A percentile compares a stretch with the other conserved stretches of the same genome.
Conservation (phyloP, 768 basidiomycete species). For the Psilocybe cyanescens region DNA sequence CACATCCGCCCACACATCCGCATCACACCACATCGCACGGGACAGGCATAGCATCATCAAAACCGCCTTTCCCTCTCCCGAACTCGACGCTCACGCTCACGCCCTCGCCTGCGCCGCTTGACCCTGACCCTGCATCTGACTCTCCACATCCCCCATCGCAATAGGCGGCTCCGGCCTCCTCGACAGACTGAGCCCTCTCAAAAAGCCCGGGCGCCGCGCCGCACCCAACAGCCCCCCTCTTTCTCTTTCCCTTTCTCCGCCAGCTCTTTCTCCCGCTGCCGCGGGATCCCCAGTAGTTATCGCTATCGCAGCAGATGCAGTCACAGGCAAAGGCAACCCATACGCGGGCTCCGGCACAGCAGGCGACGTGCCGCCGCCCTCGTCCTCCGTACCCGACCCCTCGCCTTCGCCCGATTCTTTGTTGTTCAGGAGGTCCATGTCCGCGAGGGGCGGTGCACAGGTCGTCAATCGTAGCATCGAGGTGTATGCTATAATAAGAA, state of each 20-base stretch:
- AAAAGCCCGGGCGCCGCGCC: slow-evolving; percentile 32
- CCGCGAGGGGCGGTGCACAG: slow-evolving; percentile 48
- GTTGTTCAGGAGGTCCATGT: slow-evolving; percentile 10
- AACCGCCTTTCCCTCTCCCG: no score
- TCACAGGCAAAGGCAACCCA: slow-evolving; percentile 2
- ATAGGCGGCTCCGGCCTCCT: slow-evolving; percentile 12
- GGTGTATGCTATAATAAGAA: slow-evolving; percentile 68
- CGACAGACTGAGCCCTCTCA: slow-evolving; percentile 31
- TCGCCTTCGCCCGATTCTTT: slow-evolving; percentile 18
- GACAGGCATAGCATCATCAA: no score
- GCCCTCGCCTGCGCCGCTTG: slow-evolving; percentile 25
- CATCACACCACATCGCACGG: not conserved
- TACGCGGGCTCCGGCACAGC: slow-evolving; percentile 6
- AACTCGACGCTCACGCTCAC: slow-evolving; percentile 10
- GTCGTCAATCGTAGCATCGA: slow-evolving; percentile 86
- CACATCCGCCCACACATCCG: no score
- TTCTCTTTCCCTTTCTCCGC: slow-evolving; percentile 15
- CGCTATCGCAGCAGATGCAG: no score
- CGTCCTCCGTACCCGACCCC: slow-evolving; percentile 24
- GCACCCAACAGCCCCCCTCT: slow-evolving; percentile 25
- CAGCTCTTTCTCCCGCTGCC: not conserved
- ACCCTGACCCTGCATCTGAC: slow-evolving; percentile 5
- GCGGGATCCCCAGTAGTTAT: no score
- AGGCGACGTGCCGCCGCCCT: slow-evolving; percentile 12
- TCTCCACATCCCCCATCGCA: slow-evolving; percentile 32